Percentiles rank a stretch among this genome's conserved stretches.
These are phyloP conservation scores for Martiniozyma asiatica DNA, from an alignment of 1,139 yeast genomes.

Conservation along the genomic window DNA sequence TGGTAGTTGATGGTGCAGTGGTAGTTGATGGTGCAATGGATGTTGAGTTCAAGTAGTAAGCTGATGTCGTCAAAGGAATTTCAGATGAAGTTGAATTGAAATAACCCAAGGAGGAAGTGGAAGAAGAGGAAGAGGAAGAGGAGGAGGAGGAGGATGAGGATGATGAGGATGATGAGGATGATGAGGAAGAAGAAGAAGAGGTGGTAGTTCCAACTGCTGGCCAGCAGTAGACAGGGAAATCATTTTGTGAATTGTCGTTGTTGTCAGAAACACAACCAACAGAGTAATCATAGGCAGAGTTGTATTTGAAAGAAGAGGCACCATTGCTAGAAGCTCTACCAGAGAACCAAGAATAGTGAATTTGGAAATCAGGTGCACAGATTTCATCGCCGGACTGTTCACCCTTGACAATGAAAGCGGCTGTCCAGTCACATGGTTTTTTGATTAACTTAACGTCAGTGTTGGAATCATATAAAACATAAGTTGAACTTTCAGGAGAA, in stretches of 20 bases:
- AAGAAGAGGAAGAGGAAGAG: background rate
- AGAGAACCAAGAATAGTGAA: constrained; percentile 22
- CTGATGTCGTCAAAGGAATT: background rate
- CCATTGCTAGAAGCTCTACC: constrained; percentile 11
- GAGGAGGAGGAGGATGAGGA: background rate
- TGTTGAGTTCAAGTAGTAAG: no score
- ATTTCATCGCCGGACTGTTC: constrained; percentile 8
- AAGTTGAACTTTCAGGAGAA: constrained; percentile 8
- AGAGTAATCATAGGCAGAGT: constrained; percentile 16
- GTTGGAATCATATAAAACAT: constrained; percentile 13
- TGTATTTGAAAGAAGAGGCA: constrained; percentile 14
- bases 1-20: constrained; percentile 1
- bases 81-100: background rate
- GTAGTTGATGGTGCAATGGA: constrained; percentile 1
- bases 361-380: constrained; percentile 21
- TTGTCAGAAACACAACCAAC: constrained; percentile 21
- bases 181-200: background rate
- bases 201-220: background rate
- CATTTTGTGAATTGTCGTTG: constrained; percentile 19
- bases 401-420: constrained; percentile 16
- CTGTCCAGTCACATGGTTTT: constrained; percentile 17
- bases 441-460: constrained; percentile 12
- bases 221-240: constrained; percentile 23
- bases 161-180: background rate
- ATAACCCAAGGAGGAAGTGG: background rate